phyloP scores from a whole-genome alignment of 176 grass and related monocot species.

The Aegilops sharonensis region DNA sequence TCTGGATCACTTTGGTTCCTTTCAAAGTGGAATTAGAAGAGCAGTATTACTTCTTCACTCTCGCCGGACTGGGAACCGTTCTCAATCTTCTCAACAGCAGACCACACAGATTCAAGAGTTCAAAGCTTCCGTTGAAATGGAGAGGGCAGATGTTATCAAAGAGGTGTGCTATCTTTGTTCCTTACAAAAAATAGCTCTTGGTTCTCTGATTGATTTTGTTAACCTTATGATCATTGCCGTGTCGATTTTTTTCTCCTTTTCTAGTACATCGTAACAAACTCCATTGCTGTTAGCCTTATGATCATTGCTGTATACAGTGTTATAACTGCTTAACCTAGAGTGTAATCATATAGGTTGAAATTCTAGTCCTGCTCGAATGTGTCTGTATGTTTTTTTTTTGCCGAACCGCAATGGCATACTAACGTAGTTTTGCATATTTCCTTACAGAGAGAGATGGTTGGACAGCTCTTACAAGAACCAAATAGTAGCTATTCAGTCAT shows the following conservation, averaged over 20 bases:
- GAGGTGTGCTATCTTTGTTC: constrained; percentile 42
- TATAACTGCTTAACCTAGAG: background rate
- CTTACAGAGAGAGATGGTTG: constrained; percentile 68
- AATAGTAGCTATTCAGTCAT: constrained; percentile 52
- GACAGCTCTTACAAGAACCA: constrained; percentile 44
- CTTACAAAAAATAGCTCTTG: background rate
- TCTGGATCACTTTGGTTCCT: constrained; percentile 51
- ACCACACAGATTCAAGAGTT: constrained; percentile 51
- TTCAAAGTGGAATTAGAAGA: constrained; percentile 45
- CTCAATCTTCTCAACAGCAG: constrained; percentile 15
- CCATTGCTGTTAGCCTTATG: background rate
- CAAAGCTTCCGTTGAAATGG: constrained; percentile 50
- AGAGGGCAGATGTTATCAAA: constrained; percentile 49
- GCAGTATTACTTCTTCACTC: constrained; percentile 6
- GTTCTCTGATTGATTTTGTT: background rate
- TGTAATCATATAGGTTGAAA: background rate
- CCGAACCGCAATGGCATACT: background rate
- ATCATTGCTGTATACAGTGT: background rate
- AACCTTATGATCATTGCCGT: background rate
- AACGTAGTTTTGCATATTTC: background rate
- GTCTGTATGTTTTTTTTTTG: background rate
- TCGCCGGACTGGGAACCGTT: constrained; percentile 1
- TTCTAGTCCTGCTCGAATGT: background rate
- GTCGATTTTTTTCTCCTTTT: background rate
- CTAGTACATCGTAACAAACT: background rate